Evolutionary conservation across 1,284 basidiomycete genomes (phyloP), one percentile per base, ranked within the genome.

Genomic region (Cystobasidium sp.): DNA sequence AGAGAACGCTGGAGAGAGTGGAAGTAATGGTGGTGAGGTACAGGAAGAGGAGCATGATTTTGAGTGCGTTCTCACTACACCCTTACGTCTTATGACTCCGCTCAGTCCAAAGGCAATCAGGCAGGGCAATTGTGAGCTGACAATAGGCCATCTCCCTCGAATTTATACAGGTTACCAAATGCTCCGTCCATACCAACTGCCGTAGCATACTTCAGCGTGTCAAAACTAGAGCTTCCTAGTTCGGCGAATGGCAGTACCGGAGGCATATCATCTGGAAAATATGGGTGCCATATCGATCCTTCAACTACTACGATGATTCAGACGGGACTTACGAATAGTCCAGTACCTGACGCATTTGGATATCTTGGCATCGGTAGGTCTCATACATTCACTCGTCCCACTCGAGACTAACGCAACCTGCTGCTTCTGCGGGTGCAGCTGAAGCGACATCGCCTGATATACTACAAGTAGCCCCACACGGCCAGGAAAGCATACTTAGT

Each of bases 261-360:
- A 52, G 67, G 39, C 71, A 81, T 18, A 78, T 78, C 31, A 73
- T 86, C 8, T 91, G 91, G 8, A 88, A 92, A 80, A 81, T 66
- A 52, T 7, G 96, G 96, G 0, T 96, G 91, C 80, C 92, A 91
- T 86, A 86, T 96, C 14, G 92, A 97, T 80, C 84, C 89, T 0
- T 81, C 84, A 0, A 80, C 86, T 6, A 94, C 94, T 44, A 88
- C 89, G 73, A 88, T 97, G 79, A 81, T 91, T 7, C 92, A 94
- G 82, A 86, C 88, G 0, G 94, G 94, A 0, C 80, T 92, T 1
- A 91, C 92, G 78, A 88, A 91, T 76, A 85, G 86, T 14, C 84
- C 86, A 58, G 85, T 92, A 58, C 89, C 92, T 37, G 85, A 89
- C 78, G 81, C 88, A 61, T 82, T 84, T 43, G 81, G 81, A n/a